Percentiles rank a stretch among this genome's conserved stretches.
These are phyloP conservation scores for Sporisorium scitamineum DNA, from an alignment of 1,284 basidiomycete species.

Conservation along the genomic window DNA sequence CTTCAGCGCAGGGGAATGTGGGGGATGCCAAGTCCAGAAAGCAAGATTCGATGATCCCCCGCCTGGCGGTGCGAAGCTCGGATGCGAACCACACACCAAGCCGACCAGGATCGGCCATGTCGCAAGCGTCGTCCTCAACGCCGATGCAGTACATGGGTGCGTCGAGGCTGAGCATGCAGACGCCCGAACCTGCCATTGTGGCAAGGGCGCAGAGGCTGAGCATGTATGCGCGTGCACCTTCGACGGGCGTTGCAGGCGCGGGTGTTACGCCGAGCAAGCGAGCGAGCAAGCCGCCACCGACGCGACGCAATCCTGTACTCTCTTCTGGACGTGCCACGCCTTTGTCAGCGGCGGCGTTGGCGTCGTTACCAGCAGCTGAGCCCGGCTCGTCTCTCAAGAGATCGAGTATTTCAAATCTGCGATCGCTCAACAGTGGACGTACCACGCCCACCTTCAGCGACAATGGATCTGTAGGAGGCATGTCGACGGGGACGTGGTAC, in stretches of 20 bases:
- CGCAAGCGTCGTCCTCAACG: constrained; percentile 45
- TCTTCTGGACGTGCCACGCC: constrained; percentile 56
- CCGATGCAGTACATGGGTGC: constrained; percentile 46
- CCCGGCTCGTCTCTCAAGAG: constrained; percentile 34
- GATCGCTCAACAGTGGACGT: constrained; percentile 43
- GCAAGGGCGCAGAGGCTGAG: constrained; percentile 58
- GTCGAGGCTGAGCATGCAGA: constrained; percentile 60
- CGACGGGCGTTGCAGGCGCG: constrained; percentile 32
- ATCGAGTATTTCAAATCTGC: constrained; percentile 55
- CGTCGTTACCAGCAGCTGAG: constrained; percentile 56
- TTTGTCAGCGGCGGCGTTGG: constrained; percentile 60
- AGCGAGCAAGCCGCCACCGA: constrained; percentile 60
- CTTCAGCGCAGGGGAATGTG: constrained; percentile 45
- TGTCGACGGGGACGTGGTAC: constrained; percentile 49
- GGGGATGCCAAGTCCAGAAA: constrained; percentile 39
- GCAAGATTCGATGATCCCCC: constrained; percentile 54
- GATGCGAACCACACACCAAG: constrained; percentile 20
- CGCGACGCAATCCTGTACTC: constrained; percentile 30
- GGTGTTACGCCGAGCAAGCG: constrained; percentile 33
- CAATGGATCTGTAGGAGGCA: constrained; percentile 44
- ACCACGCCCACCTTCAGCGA: constrained; percentile 57
- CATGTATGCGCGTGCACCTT: constrained; percentile 55
- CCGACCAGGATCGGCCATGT: constrained; percentile 58
- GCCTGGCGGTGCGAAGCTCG: constrained; percentile 36
- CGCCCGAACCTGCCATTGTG: constrained; percentile 61